Percentiles rank a stretch among this genome's conserved stretches.
phyloP scores from a whole-genome alignment of 371 early-diverging fungal species.

The Chytridium lagenaria region DNA sequence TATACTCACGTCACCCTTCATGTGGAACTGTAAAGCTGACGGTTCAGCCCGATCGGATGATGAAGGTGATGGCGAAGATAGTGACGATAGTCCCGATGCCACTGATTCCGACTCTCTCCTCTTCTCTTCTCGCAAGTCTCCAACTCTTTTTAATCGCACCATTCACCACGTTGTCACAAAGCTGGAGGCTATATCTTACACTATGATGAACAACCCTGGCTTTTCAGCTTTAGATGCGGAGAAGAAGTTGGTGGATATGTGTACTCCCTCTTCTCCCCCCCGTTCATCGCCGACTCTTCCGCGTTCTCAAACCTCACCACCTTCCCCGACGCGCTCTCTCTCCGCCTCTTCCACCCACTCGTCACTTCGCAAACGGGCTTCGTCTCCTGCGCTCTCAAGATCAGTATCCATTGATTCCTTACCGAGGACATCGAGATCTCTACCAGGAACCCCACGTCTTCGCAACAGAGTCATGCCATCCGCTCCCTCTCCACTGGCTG shows the following conservation, averaged over 20 bases:
- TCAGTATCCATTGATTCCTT: background rate
- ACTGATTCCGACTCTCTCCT: background rate
- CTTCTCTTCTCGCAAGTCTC: background rate
- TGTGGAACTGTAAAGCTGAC: slow-evolving; percentile 7
- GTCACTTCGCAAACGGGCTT: background rate
- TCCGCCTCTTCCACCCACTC: background rate
- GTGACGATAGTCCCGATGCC: background rate
- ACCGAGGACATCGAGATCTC: background rate
- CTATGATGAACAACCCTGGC: slow-evolving; percentile 9
- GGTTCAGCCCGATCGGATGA: background rate
- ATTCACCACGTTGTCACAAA: background rate
- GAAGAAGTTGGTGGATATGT: background rate
- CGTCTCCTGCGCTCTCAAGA: background rate
- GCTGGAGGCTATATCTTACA: slow-evolving; percentile 2
- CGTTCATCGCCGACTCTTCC: background rate
- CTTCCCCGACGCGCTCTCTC: too few species aligned
- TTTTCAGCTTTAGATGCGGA: slow-evolving; percentile 1
- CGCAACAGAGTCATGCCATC: slow-evolving; percentile 1
- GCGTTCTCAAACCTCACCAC: background rate
- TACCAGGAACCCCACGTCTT: background rate
- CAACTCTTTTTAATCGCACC: slow-evolving; percentile 8
- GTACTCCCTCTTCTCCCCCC: background rate
- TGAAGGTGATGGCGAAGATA: background rate
- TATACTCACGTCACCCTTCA: background rate
- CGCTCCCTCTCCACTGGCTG: background rate